Percentiles rank a stretch among this genome's conserved stretches.
Conservation (phyloP, 805 yeast genomes). For the Saccharomycopsis guyanensis region DNA sequence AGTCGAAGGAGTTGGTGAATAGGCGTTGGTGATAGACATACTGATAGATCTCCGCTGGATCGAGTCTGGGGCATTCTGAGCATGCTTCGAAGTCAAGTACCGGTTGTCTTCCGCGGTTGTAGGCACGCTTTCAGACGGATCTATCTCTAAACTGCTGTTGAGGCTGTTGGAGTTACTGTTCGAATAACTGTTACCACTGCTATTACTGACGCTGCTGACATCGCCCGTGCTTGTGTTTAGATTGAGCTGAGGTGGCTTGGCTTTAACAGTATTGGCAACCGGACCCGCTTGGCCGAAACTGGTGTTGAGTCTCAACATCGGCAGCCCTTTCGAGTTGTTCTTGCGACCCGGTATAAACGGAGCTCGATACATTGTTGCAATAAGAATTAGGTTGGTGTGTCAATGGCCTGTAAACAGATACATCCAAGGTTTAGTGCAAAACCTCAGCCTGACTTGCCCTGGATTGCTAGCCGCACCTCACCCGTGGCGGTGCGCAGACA, state of each 20-base stretch:
- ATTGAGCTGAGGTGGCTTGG: not conserved
- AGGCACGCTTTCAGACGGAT: not conserved
- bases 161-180: too few species aligned
- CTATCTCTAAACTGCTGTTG: not conserved
- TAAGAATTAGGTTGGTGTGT: not conserved
- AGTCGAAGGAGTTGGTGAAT: slow-evolving; percentile 19
- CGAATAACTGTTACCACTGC: not conserved
- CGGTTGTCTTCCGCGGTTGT: not conserved
- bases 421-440: too few species aligned
- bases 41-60: slow-evolving; percentile 15
- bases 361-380: slow-evolving; percentile 3
- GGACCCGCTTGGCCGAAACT: not conserved
- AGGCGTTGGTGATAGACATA: slow-evolving; percentile 19
- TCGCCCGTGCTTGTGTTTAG: slow-evolving; percentile 1
- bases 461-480: too few species aligned
- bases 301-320: slow-evolving; percentile 13
- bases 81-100: not conserved
- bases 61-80: not conserved
- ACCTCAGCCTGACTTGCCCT: too few species aligned
- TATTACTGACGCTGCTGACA: not conserved
- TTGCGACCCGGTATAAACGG: slow-evolving; percentile 1
- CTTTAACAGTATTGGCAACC: too few species aligned
- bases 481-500: too few species aligned
- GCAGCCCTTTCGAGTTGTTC: slow-evolving; percentile 4
- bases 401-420: not conserved